These are phyloP conservation scores for Hypholoma fasciculare DNA, from an alignment of 768 basidiomycete genomes.

Conservation along the genomic window DNA sequence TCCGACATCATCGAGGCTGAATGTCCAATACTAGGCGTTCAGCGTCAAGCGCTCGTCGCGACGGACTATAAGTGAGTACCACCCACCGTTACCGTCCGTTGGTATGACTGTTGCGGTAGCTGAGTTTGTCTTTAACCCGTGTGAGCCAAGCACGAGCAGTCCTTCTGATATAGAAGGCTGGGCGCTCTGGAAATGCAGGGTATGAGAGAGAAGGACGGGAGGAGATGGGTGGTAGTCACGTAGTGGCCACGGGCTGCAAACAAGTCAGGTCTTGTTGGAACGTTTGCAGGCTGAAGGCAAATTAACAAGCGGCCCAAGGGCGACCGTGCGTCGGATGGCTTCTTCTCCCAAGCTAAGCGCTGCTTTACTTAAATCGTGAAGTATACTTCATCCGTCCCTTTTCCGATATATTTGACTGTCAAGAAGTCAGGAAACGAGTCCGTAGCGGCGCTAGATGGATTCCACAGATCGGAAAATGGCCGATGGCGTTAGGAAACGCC, in stretches of 20 bases:
- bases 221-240: too few species aligned
- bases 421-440: neutral
- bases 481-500: slow-evolving; percentile 8
- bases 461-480: neutral
- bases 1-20: neutral
- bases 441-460: neutral
- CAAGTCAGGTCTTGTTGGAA: neutral
- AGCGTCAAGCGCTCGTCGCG: too few species aligned
- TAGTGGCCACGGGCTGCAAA: too few species aligned
- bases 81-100: too few species aligned
- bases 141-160: too few species aligned
- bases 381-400: neutral
- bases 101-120: too few species aligned
- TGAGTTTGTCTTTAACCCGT: too few species aligned
- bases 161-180: too few species aligned
- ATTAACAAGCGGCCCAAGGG: neutral
- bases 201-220: neutral
- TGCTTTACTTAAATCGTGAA: neutral
- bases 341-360: neutral
- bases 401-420: neutral
- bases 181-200: neutral
- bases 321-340: slow-evolving; percentile 2
- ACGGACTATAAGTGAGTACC: too few species aligned
- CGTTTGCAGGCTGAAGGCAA: neutral
- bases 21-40: too few species aligned